A percentile compares a stretch with the other conserved stretches of the same genome.
Evolutionary conservation across 139 green algal genomes (phyloP).

Genomic region (Pseudopediastrum boryanum): DNA sequence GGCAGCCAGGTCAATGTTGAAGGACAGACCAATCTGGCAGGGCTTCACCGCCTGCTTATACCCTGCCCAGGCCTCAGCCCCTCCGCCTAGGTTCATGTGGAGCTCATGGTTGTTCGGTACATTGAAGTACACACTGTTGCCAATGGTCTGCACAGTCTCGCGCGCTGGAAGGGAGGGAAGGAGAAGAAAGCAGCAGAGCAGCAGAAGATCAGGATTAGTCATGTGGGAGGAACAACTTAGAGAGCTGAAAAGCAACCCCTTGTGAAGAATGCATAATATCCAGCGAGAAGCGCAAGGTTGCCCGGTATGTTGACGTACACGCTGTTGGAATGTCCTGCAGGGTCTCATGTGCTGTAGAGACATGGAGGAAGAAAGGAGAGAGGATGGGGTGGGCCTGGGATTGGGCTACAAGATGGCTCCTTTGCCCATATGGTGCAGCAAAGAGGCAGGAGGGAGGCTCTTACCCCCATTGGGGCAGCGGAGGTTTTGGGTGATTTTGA

Average conservation of each 20-base stretch:
- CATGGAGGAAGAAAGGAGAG: no score
- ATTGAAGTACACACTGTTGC: constrained; percentile 37
- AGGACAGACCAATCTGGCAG: constrained; percentile 49
- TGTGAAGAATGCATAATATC: not conserved
- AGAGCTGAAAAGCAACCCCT: not conserved
- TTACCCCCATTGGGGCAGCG: no score
- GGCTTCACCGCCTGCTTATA: constrained; percentile 41
- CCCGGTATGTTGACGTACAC: not conserved
- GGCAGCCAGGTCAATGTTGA: constrained; percentile 64
- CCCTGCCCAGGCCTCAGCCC: constrained; percentile 38
- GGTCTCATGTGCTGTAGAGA: no score
- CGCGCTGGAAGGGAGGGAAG: constrained; percentile 21
- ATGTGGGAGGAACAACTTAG: not conserved
- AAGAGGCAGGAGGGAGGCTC: no score
- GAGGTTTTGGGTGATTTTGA: no score
- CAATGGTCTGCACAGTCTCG: constrained; percentile 27
- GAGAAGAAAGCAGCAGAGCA: not conserved
- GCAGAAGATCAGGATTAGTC: not conserved
- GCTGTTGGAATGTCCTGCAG: no score
- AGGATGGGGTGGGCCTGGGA: no score
- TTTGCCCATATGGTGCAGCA: no score
- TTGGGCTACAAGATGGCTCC: no score
- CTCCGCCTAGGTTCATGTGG: constrained; percentile 18
- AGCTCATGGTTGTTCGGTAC: constrained; percentile 14
- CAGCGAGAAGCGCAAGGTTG: not conserved